Base-by-base conservation (phyloP, 2,329 filamentous ascomycete genomes). In the Chalara sp. region DNA sequence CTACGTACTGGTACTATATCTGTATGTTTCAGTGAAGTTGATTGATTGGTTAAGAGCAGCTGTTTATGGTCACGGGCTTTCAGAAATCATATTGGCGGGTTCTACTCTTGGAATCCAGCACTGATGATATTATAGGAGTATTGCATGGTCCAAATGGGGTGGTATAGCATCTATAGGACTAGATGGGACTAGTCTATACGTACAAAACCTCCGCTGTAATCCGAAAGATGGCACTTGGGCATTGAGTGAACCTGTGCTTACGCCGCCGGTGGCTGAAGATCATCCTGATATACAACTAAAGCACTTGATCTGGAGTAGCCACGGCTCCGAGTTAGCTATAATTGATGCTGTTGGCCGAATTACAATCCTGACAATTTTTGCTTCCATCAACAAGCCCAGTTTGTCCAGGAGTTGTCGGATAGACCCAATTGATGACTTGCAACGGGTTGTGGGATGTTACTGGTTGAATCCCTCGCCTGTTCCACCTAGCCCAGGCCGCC, bases 101-200 rank as follows among this genome's bases (percentile, higher is more conserved):
- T 21, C 21, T 21, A 21, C 21, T 21, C 21, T 21, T 21, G 21
- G 21, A 21, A 21, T 21, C 21, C 21, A 21, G 21, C 21, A 21
- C 21, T 21, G 3, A 21, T 21, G 21, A 21, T 21, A 21, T 21
- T 3, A 44, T 56, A 95, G 90, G 65, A 82, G 81, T 57, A 79
- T 96, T 49, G 83, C 87, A 32, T 97, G 92, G 91, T 96, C 92
- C 8, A 90, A 84, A 61, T 80, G 83, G 54, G 92, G 92, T 42
- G 89, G 85, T 53, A 88, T 97, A 58, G 91, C 91, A 31, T 86
- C 84, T 49, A 86, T 97, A 58, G 80, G 84, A 21, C 71, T 80
- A 12, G 86, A 91, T 68, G 86, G 87, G 31, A 77, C 78, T 45
- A 76, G 75, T 11, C 72, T 96, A 48, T 82, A 87, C 63, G 75